Percentiles rank a stretch among this genome's conserved stretches.
Evolutionary conservation across 345 rosid genomes (phyloP).

Genomic region (Populus davidiana): DNA sequence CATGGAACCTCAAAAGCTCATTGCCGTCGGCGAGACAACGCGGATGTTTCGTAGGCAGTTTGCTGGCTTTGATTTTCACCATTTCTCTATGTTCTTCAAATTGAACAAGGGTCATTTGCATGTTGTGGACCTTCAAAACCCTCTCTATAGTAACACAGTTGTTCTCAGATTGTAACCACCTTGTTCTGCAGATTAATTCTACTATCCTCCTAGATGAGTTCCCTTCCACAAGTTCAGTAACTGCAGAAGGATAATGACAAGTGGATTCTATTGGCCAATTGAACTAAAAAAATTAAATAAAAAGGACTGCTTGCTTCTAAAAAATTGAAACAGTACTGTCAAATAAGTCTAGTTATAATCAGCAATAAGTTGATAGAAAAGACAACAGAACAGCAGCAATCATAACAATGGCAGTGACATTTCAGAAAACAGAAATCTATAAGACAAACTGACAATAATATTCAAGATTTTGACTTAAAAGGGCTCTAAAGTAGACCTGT

Average conservation of each 20-base stretch:
- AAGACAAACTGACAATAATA: not conserved
- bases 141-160: constrained; percentile 21
- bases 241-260: constrained; percentile 30
- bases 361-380: not conserved
- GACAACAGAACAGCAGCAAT: constrained; percentile 8
- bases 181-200: constrained; percentile 54
- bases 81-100: constrained; percentile 64
- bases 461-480: not conserved
- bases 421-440: not conserved
- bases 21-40: constrained; percentile 81
- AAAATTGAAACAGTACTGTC: not conserved
- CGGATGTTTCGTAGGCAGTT: constrained; percentile 47
- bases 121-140: constrained; percentile 56
- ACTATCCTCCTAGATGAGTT: constrained; percentile 65
- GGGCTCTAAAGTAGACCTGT: not conserved
- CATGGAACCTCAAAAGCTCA: constrained; percentile 63
- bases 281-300: not conserved
- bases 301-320: not conserved
- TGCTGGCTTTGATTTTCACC: constrained; percentile 55
- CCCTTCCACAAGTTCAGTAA: constrained; percentile 54
- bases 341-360: not conserved
- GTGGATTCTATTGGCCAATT: constrained; percentile 1
- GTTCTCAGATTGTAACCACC: constrained; percentile 26
- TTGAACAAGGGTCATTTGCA: constrained; percentile 41
- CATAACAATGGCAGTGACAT: constrained; percentile 9